Base-by-base conservation (phyloP, 768 basidiomycete species). In the Flagelloscypha sp. region DNA sequence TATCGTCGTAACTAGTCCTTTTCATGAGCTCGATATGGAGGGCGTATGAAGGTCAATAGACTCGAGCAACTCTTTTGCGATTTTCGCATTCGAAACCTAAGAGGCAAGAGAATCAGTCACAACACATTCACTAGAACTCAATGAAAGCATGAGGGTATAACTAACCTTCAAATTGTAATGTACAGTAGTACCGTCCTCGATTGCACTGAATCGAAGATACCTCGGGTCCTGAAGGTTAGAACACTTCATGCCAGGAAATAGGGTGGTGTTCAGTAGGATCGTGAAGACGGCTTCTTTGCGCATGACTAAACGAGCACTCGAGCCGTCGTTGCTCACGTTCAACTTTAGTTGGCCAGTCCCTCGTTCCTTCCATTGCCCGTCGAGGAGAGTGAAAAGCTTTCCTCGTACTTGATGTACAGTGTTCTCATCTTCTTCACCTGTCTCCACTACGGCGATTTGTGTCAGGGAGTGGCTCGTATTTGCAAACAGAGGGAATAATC, bases 351-450 rank as follows among this genome's bases (percentile, higher is more conserved):
- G 65, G 4, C 85, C 85, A 17, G 73, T 79, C 18, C 85, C 85
- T 32, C 78, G 70, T 50, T 88, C 85, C 49, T 76, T 83, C 85
- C 85, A 88, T 39, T 70, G 66, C 54, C 61, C 74, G 50, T 52
- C 59, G 46, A 69, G 64, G 29, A 87, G 63, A 17, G 68, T 53
- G 52, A 73, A 87, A 15, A 88, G 57, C 58, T 88, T 88, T 32
- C 81, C 84, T 37, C 85, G 74, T 12, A 80, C 78, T 58, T 83
- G 80, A 54, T 76, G 73, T 31, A 85, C 56, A 5, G 80, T 84
- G 37, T 80, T 72, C 48, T 88, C 85, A 15, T 84, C 82, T 53
- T 88, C 85, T 56, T 88, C 85, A 7, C 85, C 85, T 3, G 85
- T 88, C 29, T 68, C 55, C 24, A 82, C 83, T 84, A 43, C 12